phyloP scores from a whole-genome alignment of 148 eudicot species.

The Nepenthes mirabilis region DNA sequence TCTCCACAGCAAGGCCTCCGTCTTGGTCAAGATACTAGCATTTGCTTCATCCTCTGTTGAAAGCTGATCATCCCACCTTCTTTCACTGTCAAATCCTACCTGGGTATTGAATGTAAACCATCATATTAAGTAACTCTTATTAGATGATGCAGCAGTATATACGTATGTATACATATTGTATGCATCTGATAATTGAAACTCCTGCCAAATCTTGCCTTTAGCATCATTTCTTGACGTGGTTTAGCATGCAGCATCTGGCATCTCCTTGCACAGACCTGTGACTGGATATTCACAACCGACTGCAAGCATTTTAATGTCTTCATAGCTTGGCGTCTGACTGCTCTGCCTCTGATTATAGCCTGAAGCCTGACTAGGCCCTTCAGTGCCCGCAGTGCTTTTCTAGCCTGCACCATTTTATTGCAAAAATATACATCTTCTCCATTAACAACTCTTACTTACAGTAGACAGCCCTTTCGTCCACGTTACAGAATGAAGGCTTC shows the following conservation, averaged over 20 bases:
- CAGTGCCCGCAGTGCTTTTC: constrained; percentile 69
- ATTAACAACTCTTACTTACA: too few species aligned
- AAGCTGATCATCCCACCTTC: constrained; percentile 49
- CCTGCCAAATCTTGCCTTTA: not conserved
- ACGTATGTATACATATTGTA: too few species aligned
- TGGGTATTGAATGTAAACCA: constrained; percentile 15
- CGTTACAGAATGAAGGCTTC: too few species aligned
- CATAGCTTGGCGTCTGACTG: constrained; percentile 62
- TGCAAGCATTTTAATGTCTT: constrained; percentile 60
- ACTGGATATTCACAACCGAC: constrained; percentile 56
- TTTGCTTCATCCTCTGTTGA: constrained; percentile 41
- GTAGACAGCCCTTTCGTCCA: too few species aligned
- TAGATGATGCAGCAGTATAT: not conserved
- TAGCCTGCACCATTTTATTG: constrained; percentile 29
- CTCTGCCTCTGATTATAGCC: constrained; percentile 61
- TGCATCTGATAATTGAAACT: not conserved
- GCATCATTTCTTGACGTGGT: not conserved
- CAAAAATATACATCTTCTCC: not conserved
- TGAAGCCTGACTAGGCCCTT: constrained; percentile 77
- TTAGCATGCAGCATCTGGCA: constrained; percentile 20
- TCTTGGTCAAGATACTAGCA: constrained; percentile 31
- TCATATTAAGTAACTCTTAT: not conserved
- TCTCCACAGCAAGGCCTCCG: constrained; percentile 43
- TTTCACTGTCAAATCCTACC: constrained; percentile 34
- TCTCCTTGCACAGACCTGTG: constrained; percentile 53